phyloP scores from a whole-genome alignment of 306 rosid genomes.

The Aeschynomene evenia region DNA sequence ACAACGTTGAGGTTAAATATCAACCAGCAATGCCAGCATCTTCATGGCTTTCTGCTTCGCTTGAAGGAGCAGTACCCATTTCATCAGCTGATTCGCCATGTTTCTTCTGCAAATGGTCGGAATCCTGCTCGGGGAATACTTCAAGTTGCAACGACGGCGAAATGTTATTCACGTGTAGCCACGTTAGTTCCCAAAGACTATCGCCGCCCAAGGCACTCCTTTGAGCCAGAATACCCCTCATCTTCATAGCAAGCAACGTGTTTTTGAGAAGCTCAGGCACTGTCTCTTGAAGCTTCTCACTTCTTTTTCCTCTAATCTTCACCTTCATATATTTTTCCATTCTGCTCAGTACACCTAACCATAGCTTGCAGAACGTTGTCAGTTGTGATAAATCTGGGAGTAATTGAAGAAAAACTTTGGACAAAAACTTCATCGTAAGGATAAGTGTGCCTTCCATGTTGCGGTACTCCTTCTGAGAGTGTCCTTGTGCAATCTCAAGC shows the following conservation, averaged over 20 bases:
- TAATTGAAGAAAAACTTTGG: constrained; percentile 77
- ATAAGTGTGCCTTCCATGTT: constrained; percentile 97
- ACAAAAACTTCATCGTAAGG: constrained; percentile 83
- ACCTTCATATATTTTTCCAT: constrained; percentile 91
- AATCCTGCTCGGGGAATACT: constrained; percentile 80
- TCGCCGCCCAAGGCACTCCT: constrained; percentile 92
- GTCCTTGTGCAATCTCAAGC: constrained; percentile 90
- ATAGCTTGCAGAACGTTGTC: constrained; percentile 88
- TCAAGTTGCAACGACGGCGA: constrained; percentile 81
- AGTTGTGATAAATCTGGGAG: constrained; percentile 72
- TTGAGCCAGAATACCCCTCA: constrained; percentile 66
- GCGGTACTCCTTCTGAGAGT: constrained; percentile 84
- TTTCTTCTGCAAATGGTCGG: constrained; percentile 46
- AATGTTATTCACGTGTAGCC: constrained; percentile 88
- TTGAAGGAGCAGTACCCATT: constrained; percentile 39
- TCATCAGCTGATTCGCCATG: constrained; percentile 53
- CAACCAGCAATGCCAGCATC: constrained; percentile 52
- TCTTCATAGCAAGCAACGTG: constrained; percentile 78
- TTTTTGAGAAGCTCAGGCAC: constrained; percentile 89
- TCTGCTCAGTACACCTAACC: constrained; percentile 90
- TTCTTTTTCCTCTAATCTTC: constrained; percentile 80
- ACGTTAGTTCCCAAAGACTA: constrained; percentile 95
- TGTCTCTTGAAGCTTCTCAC: constrained; percentile 83
- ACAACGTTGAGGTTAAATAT: constrained; percentile 28
- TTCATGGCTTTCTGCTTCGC: constrained; percentile 41